These are phyloP conservation scores for Hygrocybe coccinea DNA, from an alignment of 768 basidiomycete species.

Conservation along the genomic window DNA sequence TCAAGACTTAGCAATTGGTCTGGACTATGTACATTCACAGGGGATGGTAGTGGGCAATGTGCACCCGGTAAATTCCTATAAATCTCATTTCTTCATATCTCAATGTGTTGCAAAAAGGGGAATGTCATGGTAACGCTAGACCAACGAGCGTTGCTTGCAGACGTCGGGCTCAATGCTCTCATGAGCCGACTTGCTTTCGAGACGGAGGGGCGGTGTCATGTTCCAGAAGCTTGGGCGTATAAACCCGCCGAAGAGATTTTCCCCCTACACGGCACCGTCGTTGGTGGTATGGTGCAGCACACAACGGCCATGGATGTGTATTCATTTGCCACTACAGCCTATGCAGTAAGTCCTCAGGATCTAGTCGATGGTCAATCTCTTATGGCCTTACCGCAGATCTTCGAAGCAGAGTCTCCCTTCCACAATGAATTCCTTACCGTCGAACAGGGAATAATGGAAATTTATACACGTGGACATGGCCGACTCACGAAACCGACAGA, in stretches of 20 bases:
- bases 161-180: background rate
- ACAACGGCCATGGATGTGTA: background rate
- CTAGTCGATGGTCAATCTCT: background rate
- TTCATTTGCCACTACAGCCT: background rate
- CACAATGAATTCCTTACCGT: background rate
- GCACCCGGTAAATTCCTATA: background rate
- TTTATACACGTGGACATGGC: background rate
- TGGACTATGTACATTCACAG: background rate
- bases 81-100: background rate
- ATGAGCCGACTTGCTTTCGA: background rate
- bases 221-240: background rate
- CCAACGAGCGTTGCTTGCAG: background rate
- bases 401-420: background rate
- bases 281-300: background rate
- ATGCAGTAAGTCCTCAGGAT: background rate
- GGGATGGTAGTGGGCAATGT: background rate
- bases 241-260: background rate
- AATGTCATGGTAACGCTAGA: background rate
- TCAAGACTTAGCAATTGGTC: background rate
- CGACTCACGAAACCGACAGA: background rate
- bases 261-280: background rate
- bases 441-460: background rate
- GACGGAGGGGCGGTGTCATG: background rate
- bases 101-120: background rate
- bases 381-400: background rate